Evolutionary conservation across 148 eudicot genomes (phyloP).

Genomic region (Oxyria digyna): DNA sequence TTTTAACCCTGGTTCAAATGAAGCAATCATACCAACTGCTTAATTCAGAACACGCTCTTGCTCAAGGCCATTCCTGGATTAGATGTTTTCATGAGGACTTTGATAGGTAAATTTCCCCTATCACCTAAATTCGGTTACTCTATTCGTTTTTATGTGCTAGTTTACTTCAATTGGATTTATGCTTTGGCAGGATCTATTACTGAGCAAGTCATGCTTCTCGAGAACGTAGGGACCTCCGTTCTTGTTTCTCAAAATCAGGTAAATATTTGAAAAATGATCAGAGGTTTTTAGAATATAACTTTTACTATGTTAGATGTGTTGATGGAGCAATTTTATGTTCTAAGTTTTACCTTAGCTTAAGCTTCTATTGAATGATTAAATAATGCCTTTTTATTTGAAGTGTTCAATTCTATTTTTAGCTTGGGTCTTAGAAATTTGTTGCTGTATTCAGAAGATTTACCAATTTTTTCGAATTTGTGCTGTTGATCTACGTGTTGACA

Average conservation of each 20-base stretch:
- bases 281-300: not conserved
- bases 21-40: no score
- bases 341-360: not conserved
- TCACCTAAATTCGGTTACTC: not conserved
- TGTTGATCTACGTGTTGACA: not conserved
- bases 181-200: constrained; percentile 52
- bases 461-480: not conserved
- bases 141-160: not conserved
- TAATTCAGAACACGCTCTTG: constrained; percentile 77
- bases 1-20: no score
- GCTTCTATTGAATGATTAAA: not conserved
- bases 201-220: constrained; percentile 89
- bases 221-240: constrained; percentile 88
- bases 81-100: constrained; percentile 62
- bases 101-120: constrained; percentile 42
- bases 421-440: not conserved
- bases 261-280: not conserved
- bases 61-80: constrained; percentile 87
- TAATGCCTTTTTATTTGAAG: not conserved
- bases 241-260: constrained; percentile 93
- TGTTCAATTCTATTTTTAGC: not conserved
- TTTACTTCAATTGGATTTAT: not conserved
- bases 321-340: not conserved
- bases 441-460: not conserved
- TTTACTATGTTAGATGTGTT: not conserved